Evolutionary conservation across 2,329 filamentous ascomycete species (phyloP).

Genomic region (Arthrobotrys musiformis): DNA sequence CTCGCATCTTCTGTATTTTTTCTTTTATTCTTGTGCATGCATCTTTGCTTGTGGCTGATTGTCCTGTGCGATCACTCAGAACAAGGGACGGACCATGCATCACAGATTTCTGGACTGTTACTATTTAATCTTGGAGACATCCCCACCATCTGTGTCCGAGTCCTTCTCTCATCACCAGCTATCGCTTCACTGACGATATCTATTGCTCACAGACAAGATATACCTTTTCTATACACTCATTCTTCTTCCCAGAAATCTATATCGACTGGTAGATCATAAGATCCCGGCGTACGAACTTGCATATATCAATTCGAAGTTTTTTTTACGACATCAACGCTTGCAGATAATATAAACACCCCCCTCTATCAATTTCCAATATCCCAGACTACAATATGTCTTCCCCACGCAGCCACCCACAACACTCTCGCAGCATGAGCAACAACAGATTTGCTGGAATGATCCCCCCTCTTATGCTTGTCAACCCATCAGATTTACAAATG

Average conservation of each 20-base stretch:
- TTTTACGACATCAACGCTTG: constrained; percentile 1
- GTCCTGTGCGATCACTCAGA: constrained; percentile 46
- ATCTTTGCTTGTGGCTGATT: constrained; percentile 53
- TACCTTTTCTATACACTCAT: constrained; percentile 53
- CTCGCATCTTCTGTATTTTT: constrained; percentile 51
- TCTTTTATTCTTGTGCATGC: constrained; percentile 43
- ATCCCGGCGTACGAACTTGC: constrained; percentile 36
- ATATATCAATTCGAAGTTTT: constrained; percentile 4
- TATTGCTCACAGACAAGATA: constrained; percentile 50
- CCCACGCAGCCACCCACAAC: constrained; percentile 52
- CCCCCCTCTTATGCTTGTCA: constrained; percentile 50
- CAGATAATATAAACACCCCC: background rate
- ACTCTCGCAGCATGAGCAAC: constrained; percentile 47
- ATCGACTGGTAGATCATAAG: constrained; percentile 48
- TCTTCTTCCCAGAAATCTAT: constrained; percentile 47
- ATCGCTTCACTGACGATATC: constrained; percentile 55
- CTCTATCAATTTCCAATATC: background rate
- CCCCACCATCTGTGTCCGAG: constrained; percentile 55
- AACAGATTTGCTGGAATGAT: constrained; percentile 54
- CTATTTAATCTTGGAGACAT: constrained; percentile 54
- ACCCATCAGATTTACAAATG: constrained; percentile 52
- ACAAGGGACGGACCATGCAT: constrained; percentile 52
- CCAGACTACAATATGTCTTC: constrained; percentile 34
- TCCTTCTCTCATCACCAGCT: constrained; percentile 50
- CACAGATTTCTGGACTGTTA: constrained; percentile 36